A percentile compares a stretch with the other conserved stretches of the same genome.
Conservation (phyloP, 345 rosid species). For the Salix caprea region DNA sequence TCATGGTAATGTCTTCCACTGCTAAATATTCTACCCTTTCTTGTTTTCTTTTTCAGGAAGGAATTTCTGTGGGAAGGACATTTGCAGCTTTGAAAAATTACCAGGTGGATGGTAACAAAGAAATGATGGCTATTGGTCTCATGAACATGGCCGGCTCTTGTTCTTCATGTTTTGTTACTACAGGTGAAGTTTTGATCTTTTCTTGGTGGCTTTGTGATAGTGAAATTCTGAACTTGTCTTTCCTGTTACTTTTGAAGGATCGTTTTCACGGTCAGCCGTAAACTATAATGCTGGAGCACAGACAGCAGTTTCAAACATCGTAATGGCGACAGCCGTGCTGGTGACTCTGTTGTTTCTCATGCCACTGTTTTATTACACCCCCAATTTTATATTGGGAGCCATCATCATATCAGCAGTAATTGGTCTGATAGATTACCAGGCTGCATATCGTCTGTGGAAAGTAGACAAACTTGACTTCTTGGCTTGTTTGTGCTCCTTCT, state of each 20-base stretch:
- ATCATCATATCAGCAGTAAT: conserved; percentile 90
- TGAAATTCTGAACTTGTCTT: conserved; percentile 5
- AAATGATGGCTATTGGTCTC: conserved; percentile 94
- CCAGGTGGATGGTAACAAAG: conserved; percentile 96
- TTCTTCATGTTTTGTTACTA: conserved; percentile 85
- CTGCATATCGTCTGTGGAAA: conserved; percentile 68
- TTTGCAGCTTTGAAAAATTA: conserved; percentile 81
- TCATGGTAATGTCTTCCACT: not conserved
- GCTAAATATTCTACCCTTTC: not conserved
- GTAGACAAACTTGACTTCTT: conserved; percentile 94
- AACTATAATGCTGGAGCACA: conserved; percentile 91
- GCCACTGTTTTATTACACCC: conserved; percentile 94
- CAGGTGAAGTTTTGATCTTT: conserved; percentile 40
- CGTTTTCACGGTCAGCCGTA: conserved; percentile 91
- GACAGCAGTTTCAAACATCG: conserved; percentile 76
- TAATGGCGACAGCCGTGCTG: conserved; percentile 81
- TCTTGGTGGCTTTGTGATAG: not conserved
- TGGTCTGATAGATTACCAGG: conserved; percentile 77
- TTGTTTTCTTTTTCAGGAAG: conserved; percentile 53
- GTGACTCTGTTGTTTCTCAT: conserved; percentile 84
- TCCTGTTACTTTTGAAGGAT: conserved; percentile 44
- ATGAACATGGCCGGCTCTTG: conserved; percentile 97
- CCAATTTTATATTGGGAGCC: conserved; percentile 76
- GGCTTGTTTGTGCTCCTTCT: conserved; percentile 77
- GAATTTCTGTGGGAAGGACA: conserved; percentile 97